Conservation (phyloP, 805 yeast species). For the Millerozyma miso region DNA sequence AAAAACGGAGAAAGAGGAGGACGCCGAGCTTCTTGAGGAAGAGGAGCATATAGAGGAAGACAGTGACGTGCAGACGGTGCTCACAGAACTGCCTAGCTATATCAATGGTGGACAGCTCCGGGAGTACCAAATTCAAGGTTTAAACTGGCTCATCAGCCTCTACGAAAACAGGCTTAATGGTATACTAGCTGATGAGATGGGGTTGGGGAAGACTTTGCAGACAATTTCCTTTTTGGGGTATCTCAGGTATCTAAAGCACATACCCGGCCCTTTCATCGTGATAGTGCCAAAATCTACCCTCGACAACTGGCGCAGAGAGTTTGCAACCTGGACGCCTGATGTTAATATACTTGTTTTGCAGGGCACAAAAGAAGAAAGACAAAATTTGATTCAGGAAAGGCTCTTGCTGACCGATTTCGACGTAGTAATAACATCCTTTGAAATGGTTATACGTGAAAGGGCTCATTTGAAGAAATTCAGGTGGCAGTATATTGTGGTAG, state of each 20-base stretch:
- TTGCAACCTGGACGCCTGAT: slow-evolving; percentile 93
- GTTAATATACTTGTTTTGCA: slow-evolving; percentile 81
- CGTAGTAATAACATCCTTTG: slow-evolving; percentile 86
- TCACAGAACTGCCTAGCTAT: slow-evolving; percentile 81
- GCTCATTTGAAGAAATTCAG: slow-evolving; percentile 70
- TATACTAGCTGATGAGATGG: slow-evolving; percentile 97
- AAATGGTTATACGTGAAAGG: slow-evolving; percentile 89
- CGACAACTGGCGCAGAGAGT: slow-evolving; percentile 95
- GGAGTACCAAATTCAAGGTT: slow-evolving; percentile 91
- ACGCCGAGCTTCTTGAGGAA: slow-evolving; percentile 81
- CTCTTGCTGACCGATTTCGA: slow-evolving; percentile 78
- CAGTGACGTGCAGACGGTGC: slow-evolving; percentile 52
- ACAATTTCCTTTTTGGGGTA: slow-evolving; percentile 91
- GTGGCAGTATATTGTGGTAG: slow-evolving; percentile 93
- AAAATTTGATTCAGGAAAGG: slow-evolving; percentile 50
- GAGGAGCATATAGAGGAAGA: slow-evolving; percentile 62
- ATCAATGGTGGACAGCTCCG: slow-evolving; percentile 69
- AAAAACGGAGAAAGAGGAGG: slow-evolving; percentile 94
- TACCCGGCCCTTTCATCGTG: slow-evolving; percentile 87
- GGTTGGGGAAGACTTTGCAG: slow-evolving; percentile 92
- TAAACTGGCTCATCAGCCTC: slow-evolving; percentile 88
- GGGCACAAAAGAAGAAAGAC: slow-evolving; percentile 84
- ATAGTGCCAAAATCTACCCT: slow-evolving; percentile 94
- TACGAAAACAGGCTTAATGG: slow-evolving; percentile 89
- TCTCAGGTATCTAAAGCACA: slow-evolving; percentile 67